Conservation (phyloP, 768 basidiomycete species). For the Suillus variegatus region DNA sequence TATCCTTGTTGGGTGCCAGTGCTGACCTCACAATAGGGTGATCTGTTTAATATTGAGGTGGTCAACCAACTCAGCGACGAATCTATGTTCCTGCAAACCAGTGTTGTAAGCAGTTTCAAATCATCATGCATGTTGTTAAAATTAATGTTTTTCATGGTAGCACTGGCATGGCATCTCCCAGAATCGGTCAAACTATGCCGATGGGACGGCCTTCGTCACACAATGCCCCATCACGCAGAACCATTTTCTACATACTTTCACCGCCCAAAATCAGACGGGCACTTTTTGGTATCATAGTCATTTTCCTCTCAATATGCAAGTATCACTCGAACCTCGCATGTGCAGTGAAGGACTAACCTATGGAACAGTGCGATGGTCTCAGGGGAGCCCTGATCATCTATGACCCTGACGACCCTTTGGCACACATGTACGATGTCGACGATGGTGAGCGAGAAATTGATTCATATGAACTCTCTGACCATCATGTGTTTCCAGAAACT, state of each 20-base stretch:
- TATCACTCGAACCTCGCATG: not conserved
- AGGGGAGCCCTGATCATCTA: constrained; percentile 39
- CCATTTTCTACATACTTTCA: constrained; percentile 25
- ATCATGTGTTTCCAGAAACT: constrained; percentile 17
- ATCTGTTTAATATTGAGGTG: constrained; percentile 45
- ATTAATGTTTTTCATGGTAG: constrained; percentile 25
- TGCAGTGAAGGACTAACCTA: not conserved
- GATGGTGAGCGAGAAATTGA: constrained; percentile 29
- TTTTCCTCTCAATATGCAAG: constrained; percentile 37
- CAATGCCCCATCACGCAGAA: constrained; percentile 30
- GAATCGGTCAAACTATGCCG: constrained; percentile 41
- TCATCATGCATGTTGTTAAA: not conserved
- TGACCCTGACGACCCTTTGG: constrained; percentile 42
- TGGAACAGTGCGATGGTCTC: constrained; percentile 21
- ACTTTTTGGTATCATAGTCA: constrained; percentile 40
- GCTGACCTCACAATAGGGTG: constrained; percentile 30
- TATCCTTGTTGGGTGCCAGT: not conserved
- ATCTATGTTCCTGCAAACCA: constrained; percentile 50
- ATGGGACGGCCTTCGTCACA: constrained; percentile 41
- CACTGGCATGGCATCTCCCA: constrained; percentile 60
- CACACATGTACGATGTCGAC: constrained; percentile 45
- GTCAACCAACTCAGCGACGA: constrained; percentile 43
- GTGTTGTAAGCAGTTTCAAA: constrained; percentile 40
- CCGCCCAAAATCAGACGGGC: constrained; percentile 22
- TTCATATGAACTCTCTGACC: not conserved